phyloP scores from a whole-genome alignment of 768 basidiomycete species.

The Lentinula detonsa region DNA sequence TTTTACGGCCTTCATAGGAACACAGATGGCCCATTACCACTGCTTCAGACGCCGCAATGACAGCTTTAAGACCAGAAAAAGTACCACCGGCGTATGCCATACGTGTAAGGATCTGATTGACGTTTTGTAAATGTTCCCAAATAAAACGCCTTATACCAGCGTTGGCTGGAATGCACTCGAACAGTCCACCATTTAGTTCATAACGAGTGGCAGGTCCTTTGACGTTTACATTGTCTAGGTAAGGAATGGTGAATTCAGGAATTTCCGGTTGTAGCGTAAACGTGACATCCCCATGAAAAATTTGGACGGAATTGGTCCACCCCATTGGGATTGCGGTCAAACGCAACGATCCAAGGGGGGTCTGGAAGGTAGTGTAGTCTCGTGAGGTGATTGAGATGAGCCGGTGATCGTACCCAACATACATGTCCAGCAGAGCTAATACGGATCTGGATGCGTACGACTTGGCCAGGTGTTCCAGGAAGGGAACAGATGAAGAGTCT shows the following conservation, averaged over 20 bases:
- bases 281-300: constrained; percentile 23
- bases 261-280: constrained; percentile 22
- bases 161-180: too few species aligned
- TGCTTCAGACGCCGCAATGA: not conserved
- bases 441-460: not conserved
- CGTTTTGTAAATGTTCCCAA: too few species aligned
- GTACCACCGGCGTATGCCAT: too few species aligned
- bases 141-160: too few species aligned
- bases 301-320: constrained; percentile 21
- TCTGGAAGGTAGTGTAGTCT: constrained; percentile 7
- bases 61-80: too few species aligned
- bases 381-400: not conserved
- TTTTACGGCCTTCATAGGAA: not conserved
- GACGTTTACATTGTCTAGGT: not conserved
- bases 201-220: not conserved
- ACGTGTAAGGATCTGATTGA: too few species aligned
- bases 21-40: not conserved
- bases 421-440: not conserved
- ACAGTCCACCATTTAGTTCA: not conserved
- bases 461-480: constrained; percentile 11
- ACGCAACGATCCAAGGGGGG: constrained; percentile 14
- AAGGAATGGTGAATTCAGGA: constrained; percentile 4
- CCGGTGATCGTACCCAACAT: not conserved
- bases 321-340: constrained; percentile 24
- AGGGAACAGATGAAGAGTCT: constrained; percentile 10